Evolutionary conservation across 1,139 yeast genomes (phyloP).

Genomic region (Diutina mesorugosa): DNA sequence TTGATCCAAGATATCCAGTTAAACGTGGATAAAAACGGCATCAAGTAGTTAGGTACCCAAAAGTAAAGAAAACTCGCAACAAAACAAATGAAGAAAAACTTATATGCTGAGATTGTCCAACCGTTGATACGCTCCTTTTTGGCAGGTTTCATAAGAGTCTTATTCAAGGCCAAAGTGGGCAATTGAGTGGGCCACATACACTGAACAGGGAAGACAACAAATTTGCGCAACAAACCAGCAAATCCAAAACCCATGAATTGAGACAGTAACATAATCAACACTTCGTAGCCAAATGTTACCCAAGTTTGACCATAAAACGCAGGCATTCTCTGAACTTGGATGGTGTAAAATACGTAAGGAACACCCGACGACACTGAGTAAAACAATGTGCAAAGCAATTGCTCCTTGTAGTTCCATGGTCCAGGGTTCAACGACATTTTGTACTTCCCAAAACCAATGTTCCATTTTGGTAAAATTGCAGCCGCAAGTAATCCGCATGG

Average conservation of each 20-base stretch:
- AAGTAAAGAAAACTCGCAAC: constrained; percentile 30
- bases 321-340: constrained; percentile 14
- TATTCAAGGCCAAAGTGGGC: constrained; percentile 44
- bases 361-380: constrained; percentile 26
- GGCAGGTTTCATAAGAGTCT: constrained; percentile 34
- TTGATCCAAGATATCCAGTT: constrained; percentile 57
- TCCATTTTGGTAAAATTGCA: constrained; percentile 32
- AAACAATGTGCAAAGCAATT: constrained; percentile 43
- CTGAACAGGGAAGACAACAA: constrained; percentile 41
- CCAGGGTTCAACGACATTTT: constrained; percentile 38
- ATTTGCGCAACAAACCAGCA: constrained; percentile 22
- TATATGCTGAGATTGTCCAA: constrained; percentile 35
- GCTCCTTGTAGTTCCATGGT: constrained; percentile 59
- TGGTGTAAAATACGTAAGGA: constrained; percentile 30
- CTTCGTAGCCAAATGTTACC: constrained; percentile 33
- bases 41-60: constrained; percentile 46
- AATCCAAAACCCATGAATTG: constrained; percentile 2
- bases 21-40: constrained; percentile 38
- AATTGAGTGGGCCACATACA: constrained; percentile 46
- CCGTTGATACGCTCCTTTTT: constrained; percentile 31
- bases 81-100: constrained; percentile 26
- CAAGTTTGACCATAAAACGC: constrained; percentile 26
- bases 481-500: constrained; percentile 38
- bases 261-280: constrained; percentile 29
- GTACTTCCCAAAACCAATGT: constrained; percentile 22